Conservation (phyloP, 352 stramenopile species). For the Peronospora farinosa region DNA sequence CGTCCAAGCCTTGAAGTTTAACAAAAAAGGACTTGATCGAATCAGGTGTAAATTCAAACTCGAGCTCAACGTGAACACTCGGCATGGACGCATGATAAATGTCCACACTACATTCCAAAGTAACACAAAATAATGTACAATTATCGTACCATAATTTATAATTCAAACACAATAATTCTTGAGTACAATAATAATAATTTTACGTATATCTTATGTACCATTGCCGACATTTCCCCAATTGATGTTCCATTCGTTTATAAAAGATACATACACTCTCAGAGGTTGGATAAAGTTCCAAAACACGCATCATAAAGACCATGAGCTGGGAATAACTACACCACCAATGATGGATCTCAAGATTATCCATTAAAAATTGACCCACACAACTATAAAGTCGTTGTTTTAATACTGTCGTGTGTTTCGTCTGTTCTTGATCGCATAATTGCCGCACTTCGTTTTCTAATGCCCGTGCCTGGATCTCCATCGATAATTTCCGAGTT, state of each 20-base stretch:
- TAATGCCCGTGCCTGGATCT: conserved; percentile 32
- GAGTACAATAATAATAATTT: too few species aligned
- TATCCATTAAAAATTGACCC: conserved; percentile 70
- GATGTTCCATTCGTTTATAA: conserved; percentile 64
- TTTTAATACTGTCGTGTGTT: conserved; percentile 41
- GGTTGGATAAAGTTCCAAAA: conserved; percentile 68
- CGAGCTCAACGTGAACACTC: conserved; percentile 63
- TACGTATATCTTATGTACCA: too few species aligned
- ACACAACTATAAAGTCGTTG: conserved; percentile 71
- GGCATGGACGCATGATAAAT: conserved; percentile 76
- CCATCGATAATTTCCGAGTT: conserved; percentile 18
- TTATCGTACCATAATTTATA: not conserved
- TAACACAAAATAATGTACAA: not conserved
- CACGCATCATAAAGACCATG: conserved; percentile 86
- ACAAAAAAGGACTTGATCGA: conserved; percentile 76
- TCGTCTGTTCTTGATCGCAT: conserved; percentile 31
- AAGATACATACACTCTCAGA: conserved; percentile 68
- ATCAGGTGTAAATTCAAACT: conserved; percentile 65
- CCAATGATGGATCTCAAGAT: conserved; percentile 54
- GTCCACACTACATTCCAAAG: conserved; percentile 47
- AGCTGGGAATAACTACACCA: conserved; percentile 74
- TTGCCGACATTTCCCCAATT: conserved; percentile 54
- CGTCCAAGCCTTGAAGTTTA: conserved; percentile 67
- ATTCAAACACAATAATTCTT: too few species aligned
- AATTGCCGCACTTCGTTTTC: conserved; percentile 34